Evolutionary conservation across 2,329 filamentous ascomycete genomes (phyloP).

Genomic region (Aspergillus fumigatiaffinis): DNA sequence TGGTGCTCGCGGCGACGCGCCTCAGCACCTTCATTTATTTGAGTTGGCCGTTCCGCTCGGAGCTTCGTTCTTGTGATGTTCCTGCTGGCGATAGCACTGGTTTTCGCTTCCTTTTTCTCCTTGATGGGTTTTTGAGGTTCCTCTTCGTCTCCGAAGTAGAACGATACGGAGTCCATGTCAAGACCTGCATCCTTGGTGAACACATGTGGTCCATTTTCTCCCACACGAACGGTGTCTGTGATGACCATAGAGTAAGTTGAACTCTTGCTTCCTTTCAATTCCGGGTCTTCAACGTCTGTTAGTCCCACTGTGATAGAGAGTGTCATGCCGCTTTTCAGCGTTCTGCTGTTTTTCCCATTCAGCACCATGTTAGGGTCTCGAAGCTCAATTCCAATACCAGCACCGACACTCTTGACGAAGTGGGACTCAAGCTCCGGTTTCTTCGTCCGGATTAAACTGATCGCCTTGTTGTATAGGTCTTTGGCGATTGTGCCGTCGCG

Average conservation of each 20-base stretch:
- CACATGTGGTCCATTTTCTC: slow-evolving; percentile 62
- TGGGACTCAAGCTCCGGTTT: slow-evolving; percentile 95
- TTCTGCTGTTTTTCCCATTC: slow-evolving; percentile 78
- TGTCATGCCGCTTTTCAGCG: slow-evolving; percentile 95
- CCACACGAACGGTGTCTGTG: slow-evolving; percentile 89
- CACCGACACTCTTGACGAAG: slow-evolving; percentile 88
- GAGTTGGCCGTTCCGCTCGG: slow-evolving; percentile 82
- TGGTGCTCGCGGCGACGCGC: slow-evolving; percentile 85
- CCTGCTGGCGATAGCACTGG: slow-evolving; percentile 84
- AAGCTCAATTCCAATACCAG: slow-evolving; percentile 88
- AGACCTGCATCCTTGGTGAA: slow-evolving; percentile 92
- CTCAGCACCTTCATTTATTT: slow-evolving; percentile 85
- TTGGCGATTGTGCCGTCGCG: slow-evolving; percentile 81
- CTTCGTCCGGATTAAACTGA: slow-evolving; percentile 76
- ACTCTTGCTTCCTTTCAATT: slow-evolving; percentile 84
- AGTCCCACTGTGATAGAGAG: slow-evolving; percentile 86
- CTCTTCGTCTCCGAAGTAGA: slow-evolving; percentile 98
- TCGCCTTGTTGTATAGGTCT: slow-evolving; percentile 86
- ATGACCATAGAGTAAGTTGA: slow-evolving; percentile 85
- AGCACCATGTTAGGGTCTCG: slow-evolving; percentile 78
- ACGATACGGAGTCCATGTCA: slow-evolving; percentile 89
- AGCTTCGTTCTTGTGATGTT: slow-evolving; percentile 94
- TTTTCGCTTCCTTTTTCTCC: slow-evolving; percentile 75
- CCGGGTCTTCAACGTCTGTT: slow-evolving; percentile 80
- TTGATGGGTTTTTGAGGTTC: slow-evolving; percentile 73